Base-by-base conservation (phyloP, 306 rosid genomes). In the Fragaria nilgerrensis region DNA sequence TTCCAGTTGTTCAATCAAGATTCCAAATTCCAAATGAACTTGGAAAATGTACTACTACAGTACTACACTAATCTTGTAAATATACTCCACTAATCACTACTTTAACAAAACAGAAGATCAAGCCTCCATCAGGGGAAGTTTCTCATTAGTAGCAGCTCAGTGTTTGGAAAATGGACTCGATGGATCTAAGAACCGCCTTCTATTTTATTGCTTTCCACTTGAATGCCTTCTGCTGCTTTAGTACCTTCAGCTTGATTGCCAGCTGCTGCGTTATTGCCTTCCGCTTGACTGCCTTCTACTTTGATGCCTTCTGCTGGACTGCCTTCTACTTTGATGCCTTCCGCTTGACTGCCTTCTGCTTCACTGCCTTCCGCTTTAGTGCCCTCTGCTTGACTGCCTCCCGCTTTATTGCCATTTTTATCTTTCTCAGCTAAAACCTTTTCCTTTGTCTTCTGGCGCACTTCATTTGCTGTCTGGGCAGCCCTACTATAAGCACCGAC, bases 401-500 rank as follows among this genome's bases (percentile, higher is more conserved):
- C 47, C 5, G 6, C 70, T 20, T 67, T 70, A 14, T 72, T 73
- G 72, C 4, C 65, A 17, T 6, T 82, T 44, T 83, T 84, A 53
- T 82, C 83, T 69, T 82, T 80, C 59, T 84, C 84, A 1, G 86
- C 82, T 72, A 69, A 36, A 73, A 85, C 86, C 72, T 82, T 91
- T 63, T 91, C 92, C 85, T 32, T 82, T 17, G 92, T 76, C 74
- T 81, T 91, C 56, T 86, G 89, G 48, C 89, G 83, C 75, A 80
- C 88, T 1, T 89, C 92, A 37, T 76, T 87, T 5, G 93, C 93
- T 6, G 80, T 80, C 85, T 82, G 89, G 49, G 92, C 56, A 55
- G 85, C 93, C 86, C 77, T 80, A 17, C 25, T 63, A 39, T 81
- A 87, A 41, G 92, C 89, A 68, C 79, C 92, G 5, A 82, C 70